These are phyloP conservation scores for Aspergillus sp. DNA, from an alignment of 2,329 filamentous ascomycete species.

Conservation along the genomic window DNA sequence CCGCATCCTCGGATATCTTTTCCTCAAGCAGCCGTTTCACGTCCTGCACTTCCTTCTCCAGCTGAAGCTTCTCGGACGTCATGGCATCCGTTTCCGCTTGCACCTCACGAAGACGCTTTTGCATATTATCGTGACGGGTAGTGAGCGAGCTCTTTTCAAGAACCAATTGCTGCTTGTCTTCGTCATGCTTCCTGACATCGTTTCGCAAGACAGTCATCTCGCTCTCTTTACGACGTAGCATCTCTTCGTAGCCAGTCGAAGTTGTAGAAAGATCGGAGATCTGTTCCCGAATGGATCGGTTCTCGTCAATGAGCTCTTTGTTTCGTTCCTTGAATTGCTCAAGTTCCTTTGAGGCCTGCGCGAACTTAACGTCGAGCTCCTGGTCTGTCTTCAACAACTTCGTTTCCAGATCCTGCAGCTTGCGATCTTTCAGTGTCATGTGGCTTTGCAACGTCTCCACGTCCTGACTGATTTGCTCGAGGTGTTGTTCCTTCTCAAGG, in stretches of 20 bases:
- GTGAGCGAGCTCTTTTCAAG: slow-evolving; percentile 66
- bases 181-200: slow-evolving; percentile 76
- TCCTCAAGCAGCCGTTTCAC: slow-evolving; percentile 80
- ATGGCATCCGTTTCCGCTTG: slow-evolving; percentile 84
- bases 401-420: slow-evolving; percentile 76
- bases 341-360: slow-evolving; percentile 70
- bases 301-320: slow-evolving; percentile 70
- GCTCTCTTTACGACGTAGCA: slow-evolving; percentile 88
- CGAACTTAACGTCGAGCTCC: slow-evolving; percentile 79
- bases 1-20: slow-evolving; percentile 80
- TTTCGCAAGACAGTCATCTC: slow-evolving; percentile 78
- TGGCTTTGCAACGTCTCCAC: slow-evolving; percentile 90
- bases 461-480: slow-evolving; percentile 71
- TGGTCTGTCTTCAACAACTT: slow-evolving; percentile 81
- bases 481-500: slow-evolving; percentile 66
- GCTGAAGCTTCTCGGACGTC: slow-evolving; percentile 72
- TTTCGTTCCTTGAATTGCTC: slow-evolving; percentile 66
- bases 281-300: slow-evolving; percentile 74
- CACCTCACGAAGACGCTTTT: slow-evolving; percentile 69
- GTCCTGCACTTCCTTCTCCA: slow-evolving; percentile 83
- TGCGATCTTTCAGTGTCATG: slow-evolving; percentile 78
- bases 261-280: slow-evolving; percentile 82
- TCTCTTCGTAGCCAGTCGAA: slow-evolving; percentile 89
- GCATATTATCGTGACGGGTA: slow-evolving; percentile 71
- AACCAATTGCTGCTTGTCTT: slow-evolving; percentile 71